Percentiles rank a stretch among this genome's conserved stretches.
phyloP scores from a whole-genome alignment of 2,329 filamentous ascomycete species.

The Phialophora macrospora region DNA sequence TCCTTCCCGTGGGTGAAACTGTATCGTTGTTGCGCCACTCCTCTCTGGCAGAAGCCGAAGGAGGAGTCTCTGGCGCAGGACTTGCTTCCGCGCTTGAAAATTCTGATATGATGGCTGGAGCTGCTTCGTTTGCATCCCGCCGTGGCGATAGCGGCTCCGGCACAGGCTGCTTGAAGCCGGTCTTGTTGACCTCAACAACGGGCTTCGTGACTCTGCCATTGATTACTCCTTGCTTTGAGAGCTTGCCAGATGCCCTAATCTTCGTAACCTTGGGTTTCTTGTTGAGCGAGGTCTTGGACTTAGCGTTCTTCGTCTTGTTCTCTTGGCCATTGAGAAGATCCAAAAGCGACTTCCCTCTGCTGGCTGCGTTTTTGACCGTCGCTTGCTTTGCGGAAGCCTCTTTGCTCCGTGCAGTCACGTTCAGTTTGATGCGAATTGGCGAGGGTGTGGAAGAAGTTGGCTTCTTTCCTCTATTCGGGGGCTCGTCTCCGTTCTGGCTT shows the following conservation, averaged over 20 bases:
- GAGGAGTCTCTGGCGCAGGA: constrained; percentile 36
- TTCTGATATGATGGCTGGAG: constrained; percentile 22
- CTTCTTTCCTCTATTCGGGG: neutral
- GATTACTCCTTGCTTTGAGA: constrained; percentile 25
- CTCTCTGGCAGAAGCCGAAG: constrained; percentile 16
- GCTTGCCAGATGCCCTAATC: constrained; percentile 21
- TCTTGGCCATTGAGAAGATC: constrained; percentile 38
- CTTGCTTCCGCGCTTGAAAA: constrained; percentile 31
- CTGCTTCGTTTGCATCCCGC: constrained; percentile 29
- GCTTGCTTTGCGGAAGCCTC: constrained; percentile 25
- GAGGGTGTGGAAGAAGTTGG: constrained; percentile 14
- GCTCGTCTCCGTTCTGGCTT: constrained; percentile 42
- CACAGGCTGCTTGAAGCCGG: constrained; percentile 26
- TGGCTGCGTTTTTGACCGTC: constrained; percentile 37
- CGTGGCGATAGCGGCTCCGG: constrained; percentile 34
- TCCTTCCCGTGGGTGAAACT: constrained; percentile 35
- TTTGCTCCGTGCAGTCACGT: constrained; percentile 38
- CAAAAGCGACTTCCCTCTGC: constrained; percentile 33
- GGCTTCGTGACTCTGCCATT: constrained; percentile 35
- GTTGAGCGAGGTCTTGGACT: constrained; percentile 34
- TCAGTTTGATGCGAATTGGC: constrained; percentile 31
- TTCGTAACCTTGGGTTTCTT: constrained; percentile 28
- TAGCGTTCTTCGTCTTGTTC: constrained; percentile 27
- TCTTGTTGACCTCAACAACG: constrained; percentile 13
- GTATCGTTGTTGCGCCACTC: constrained; percentile 34